Conservation (phyloP, 371 early-diverging fungal genomes). For the Mortierella sp. region DNA sequence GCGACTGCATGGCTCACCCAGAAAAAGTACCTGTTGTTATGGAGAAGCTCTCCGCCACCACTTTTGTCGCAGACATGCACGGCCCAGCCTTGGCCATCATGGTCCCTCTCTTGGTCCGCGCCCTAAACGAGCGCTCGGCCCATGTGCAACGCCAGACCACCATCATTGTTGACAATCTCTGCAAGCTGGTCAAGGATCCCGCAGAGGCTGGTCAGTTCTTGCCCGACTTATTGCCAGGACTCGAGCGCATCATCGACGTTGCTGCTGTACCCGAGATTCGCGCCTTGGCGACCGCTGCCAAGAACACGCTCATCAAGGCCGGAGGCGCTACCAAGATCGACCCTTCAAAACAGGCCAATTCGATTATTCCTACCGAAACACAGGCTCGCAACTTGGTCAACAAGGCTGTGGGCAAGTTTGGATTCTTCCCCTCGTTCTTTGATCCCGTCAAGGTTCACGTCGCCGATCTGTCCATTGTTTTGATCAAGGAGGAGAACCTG, state of each 20-base stretch:
- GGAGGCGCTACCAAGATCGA: slow-evolving; percentile 63
- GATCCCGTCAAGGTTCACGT: slow-evolving; percentile 56
- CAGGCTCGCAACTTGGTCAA: slow-evolving; percentile 64
- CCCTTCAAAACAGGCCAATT: slow-evolving; percentile 15
- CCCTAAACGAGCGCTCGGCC: slow-evolving; percentile 75
- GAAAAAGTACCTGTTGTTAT: slow-evolving; percentile 76
- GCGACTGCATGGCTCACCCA: slow-evolving; percentile 75
- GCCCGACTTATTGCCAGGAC: slow-evolving; percentile 82
- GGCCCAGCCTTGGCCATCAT: slow-evolving; percentile 85
- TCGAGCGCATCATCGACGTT: slow-evolving; percentile 81
- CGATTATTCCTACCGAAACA: slow-evolving; percentile 59
- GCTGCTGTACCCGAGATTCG: slow-evolving; percentile 87
- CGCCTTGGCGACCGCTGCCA: slow-evolving; percentile 71
- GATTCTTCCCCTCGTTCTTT: slow-evolving; percentile 72
- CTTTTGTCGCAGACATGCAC: slow-evolving; percentile 86
- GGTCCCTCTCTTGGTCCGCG: slow-evolving; percentile 83
- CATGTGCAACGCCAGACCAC: slow-evolving; percentile 83
- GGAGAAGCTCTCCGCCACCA: slow-evolving; percentile 74
- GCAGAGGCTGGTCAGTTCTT: slow-evolving; percentile 86
- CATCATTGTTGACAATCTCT: slow-evolving; percentile 88
- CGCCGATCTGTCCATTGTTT: slow-evolving; percentile 36
- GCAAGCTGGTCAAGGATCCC: slow-evolving; percentile 85
- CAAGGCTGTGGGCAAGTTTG: slow-evolving; percentile 62
- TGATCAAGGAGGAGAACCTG: slow-evolving; percentile 55
- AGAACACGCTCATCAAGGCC: slow-evolving; percentile 67